Conservation (phyloP, 2,329 filamentous ascomycete genomes). For the Aspergillus hortae region DNA sequence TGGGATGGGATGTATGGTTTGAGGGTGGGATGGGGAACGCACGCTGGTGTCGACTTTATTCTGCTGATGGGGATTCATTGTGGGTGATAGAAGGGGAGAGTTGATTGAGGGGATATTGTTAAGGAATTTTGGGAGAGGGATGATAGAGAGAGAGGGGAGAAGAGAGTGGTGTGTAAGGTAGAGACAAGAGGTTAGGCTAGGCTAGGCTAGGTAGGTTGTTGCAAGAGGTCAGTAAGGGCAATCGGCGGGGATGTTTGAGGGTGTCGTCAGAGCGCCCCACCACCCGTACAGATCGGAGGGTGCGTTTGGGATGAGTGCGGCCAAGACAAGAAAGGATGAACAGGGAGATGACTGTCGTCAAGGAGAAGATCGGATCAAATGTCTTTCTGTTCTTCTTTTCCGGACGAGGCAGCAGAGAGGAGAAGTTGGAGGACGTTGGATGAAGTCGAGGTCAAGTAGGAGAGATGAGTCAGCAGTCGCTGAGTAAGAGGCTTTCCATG, state of each 20-base stretch:
- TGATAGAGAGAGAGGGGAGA: slow-evolving; percentile 2
- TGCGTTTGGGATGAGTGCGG: too few species aligned
- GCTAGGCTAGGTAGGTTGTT: neutral
- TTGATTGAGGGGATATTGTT: neutral
- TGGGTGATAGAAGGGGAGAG: slow-evolving; percentile 21
- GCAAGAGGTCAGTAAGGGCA: neutral
- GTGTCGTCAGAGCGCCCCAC: slow-evolving; percentile 10
- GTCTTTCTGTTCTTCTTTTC: too few species aligned
- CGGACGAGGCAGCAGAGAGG: too few species aligned
- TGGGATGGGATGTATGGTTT: slow-evolving; percentile 6
- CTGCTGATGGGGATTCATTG: slow-evolving; percentile 95
- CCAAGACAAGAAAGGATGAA: neutral
- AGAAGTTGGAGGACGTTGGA: too few species aligned
- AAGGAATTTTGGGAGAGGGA: neutral
- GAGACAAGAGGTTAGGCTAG: neutral
- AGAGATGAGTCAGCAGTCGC: too few species aligned
- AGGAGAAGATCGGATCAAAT: too few species aligned
- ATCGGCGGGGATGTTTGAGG: neutral
- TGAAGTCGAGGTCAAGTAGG: too few species aligned
- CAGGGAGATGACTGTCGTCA: neutral
- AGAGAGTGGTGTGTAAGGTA: slow-evolving; percentile 1
- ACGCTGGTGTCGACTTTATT: slow-evolving; percentile 98
- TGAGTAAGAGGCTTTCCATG: too few species aligned
- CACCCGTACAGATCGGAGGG: neutral
- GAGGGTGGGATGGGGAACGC: slow-evolving; percentile 41